Evolutionary conservation across 2,329 filamentous ascomycete genomes (phyloP).

Genomic region (Nannizzia gypsea): DNA sequence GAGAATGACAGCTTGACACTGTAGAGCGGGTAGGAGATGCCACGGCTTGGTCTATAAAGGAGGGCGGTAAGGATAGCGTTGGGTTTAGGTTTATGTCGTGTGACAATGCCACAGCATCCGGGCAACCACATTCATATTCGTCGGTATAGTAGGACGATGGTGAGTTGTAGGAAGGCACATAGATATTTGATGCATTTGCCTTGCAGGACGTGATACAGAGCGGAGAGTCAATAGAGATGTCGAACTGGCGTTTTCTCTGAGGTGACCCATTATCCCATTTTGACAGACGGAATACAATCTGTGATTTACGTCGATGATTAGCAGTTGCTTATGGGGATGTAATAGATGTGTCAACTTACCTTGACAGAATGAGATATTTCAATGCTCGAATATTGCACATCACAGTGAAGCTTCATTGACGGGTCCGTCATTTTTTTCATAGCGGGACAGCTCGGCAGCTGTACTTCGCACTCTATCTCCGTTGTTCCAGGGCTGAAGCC

Average conservation of each 20-base stretch:
- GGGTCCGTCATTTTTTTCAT: constrained; percentile 56
- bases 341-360: constrained; percentile 40
- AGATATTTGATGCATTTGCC: constrained; percentile 82
- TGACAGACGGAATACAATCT: constrained; percentile 89
- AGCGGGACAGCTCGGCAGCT: constrained; percentile 76
- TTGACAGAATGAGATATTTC: constrained; percentile 96
- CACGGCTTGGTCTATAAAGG: neutral
- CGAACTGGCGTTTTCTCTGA: constrained; percentile 72
- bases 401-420: constrained; percentile 59
- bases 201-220: constrained; percentile 89
- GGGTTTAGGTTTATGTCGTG: constrained; percentile 19
- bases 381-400: constrained; percentile 87
- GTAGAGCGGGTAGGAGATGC: neutral
- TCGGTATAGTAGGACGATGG: constrained; percentile 40
- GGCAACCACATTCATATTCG: constrained; percentile 54
- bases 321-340: neutral
- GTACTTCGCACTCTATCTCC: constrained; percentile 88
- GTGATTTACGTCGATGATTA: constrained; percentile 1
- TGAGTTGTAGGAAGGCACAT: constrained; percentile 65
- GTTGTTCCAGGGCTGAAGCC: constrained; percentile 65
- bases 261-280: constrained; percentile 69
- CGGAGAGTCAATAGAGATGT: constrained; percentile 92
- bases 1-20: constrained; percentile 17
- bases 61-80: constrained; percentile 8
- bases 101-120: constrained; percentile 45